A percentile compares a stretch with the other conserved stretches of the same genome.
Conservation (phyloP, 2,329 filamentous ascomycete species). For the Aulographum hederae region DNA sequence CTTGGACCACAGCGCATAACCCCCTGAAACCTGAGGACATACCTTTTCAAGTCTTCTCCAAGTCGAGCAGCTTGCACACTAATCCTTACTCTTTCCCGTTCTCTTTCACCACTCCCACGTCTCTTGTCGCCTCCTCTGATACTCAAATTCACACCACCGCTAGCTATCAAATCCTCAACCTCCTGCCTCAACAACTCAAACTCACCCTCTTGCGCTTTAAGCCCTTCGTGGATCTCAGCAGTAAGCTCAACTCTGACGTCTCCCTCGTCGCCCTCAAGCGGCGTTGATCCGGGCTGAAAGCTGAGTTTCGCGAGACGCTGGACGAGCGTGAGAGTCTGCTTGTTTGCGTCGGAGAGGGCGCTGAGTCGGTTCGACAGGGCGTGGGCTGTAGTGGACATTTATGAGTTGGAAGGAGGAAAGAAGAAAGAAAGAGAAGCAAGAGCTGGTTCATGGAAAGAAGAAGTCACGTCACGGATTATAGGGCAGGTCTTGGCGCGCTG, state of each 20-base stretch:
- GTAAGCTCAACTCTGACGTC: constrained; percentile 53
- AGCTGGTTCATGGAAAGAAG: too few relatives aligned
- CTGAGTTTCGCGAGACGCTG: constrained; percentile 38
- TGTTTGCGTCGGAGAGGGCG: constrained; percentile 34
- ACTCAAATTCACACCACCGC: constrained; percentile 14
- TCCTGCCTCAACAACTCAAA: constrained; percentile 67
- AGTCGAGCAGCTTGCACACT: constrained; percentile 48
- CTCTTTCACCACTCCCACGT: constrained; percentile 30
- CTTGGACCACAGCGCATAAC: too few relatives aligned
- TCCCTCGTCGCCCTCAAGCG: constrained; percentile 44
- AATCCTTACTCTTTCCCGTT: constrained; percentile 46
- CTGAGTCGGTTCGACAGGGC: too few relatives aligned
- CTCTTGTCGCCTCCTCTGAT: constrained; percentile 17
- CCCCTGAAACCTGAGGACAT: constrained; percentile 12
- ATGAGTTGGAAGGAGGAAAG: too few relatives aligned
- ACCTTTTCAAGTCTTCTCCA: constrained; percentile 54
- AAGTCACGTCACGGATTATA: too few relatives aligned
- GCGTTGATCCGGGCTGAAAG: constrained; percentile 44
- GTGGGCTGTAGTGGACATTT: too few relatives aligned
- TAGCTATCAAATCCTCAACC: constrained; percentile 46
- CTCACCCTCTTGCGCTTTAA: constrained; percentile 68
- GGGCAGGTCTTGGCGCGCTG: too few relatives aligned
- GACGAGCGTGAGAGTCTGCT: constrained; percentile 34
- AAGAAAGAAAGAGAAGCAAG: too few relatives aligned
- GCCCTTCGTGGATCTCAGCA: constrained; percentile 58